Percentiles rank a stretch among this genome's conserved stretches.
Evolutionary conservation across 441 rosid species (phyloP).

Genomic region (Populus hybrid): DNA sequence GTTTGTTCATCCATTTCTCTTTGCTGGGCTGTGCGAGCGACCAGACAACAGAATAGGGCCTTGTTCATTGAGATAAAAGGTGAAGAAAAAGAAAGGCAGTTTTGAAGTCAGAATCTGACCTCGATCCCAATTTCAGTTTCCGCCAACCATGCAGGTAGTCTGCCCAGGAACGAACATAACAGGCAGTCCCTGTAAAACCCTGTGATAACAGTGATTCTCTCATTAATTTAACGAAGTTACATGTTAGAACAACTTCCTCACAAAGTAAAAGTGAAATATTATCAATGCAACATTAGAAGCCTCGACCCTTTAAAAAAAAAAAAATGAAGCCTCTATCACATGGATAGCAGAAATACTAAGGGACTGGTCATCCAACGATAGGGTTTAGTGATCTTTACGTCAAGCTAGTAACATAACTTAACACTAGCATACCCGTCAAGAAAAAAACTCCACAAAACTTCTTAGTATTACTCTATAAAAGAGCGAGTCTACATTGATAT

Average conservation of each 20-base stretch:
- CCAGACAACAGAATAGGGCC: conserved; percentile 10
- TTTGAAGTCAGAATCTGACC: conserved; percentile 33
- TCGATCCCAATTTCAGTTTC: conserved; percentile 51
- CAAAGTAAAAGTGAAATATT: neutral
- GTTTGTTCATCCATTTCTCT: conserved; percentile 54
- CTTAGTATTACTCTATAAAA: fast-evolving
- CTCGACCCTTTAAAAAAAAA: neutral
- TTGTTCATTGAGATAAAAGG: neutral
- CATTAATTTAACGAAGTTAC: neutral
- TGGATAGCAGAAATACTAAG: neutral
- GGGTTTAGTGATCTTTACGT: no score
- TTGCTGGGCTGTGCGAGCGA: conserved; percentile 42
- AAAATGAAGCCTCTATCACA: neutral
- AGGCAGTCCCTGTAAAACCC: neutral
- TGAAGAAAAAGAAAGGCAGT: neutral
- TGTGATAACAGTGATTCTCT: neutral
- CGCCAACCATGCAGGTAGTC: conserved; percentile 62
- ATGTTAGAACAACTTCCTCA: neutral
- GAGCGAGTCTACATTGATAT: no score
- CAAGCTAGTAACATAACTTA: no score
- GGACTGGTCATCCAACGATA: neutral
- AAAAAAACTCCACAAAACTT: no score
- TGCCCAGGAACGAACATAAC: conserved; percentile 60
- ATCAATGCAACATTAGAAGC: neutral
- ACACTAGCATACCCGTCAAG: no score